phyloP scores from a whole-genome alignment of 345 rosid species.

The Bruguiera parviflora region DNA sequence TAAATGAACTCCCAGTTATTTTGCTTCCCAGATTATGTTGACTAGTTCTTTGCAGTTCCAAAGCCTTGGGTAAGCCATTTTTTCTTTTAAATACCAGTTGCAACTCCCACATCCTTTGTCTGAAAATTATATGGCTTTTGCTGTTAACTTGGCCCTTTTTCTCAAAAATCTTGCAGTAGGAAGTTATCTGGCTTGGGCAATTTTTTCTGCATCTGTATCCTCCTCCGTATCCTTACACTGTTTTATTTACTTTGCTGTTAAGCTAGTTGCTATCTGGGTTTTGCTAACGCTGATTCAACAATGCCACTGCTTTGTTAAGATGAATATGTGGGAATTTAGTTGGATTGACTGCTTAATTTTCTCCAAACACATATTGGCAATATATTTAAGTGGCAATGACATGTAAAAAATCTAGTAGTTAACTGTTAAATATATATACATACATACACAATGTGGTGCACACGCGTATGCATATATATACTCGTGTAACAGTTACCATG shows the following conservation, averaged over 20 bases:
- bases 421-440: no score
- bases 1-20: conserved; percentile 18
- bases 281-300: not conserved
- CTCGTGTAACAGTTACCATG: no score
- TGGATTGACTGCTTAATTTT: not conserved
- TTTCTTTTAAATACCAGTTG: no score
- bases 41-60: conserved; percentile 5
- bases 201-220: conserved; percentile 72
- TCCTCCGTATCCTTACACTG: conserved; percentile 72
- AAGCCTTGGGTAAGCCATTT: conserved; percentile 27
- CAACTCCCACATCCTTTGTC: not conserved
- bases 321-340: not conserved
- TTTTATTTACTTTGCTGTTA: conserved; percentile 4
- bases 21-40: conserved; percentile 9
- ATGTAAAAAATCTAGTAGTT: no score
- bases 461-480: no score
- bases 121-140: conserved; percentile 13
- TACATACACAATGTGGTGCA: no score
- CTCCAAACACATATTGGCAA: no score
- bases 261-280: not conserved
- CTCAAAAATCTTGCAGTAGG: conserved; percentile 57
- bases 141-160: conserved; percentile 25
- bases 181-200: conserved; percentile 58
- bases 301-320: not conserved
- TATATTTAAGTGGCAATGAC: no score